Evolutionary conservation across 768 basidiomycete species (phyloP).

Genomic region (Chalciporus pseudorubinellus): DNA sequence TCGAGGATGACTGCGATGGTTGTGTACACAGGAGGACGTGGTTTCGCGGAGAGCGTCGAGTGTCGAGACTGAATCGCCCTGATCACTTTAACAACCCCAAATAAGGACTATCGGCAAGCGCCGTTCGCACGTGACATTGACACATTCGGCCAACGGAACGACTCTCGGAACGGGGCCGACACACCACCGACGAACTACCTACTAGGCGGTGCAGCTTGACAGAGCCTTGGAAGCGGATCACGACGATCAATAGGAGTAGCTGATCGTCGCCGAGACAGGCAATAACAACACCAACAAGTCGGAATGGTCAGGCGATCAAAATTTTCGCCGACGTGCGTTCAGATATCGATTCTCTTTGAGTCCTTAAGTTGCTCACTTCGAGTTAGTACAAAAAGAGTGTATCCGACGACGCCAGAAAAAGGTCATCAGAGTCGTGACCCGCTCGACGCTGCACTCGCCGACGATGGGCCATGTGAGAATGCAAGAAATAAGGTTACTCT

Average conservation of each 20-base stretch:
- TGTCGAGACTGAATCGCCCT: slow-evolving; percentile 12
- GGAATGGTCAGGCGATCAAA: neutral
- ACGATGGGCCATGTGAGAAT: too few relatives aligned
- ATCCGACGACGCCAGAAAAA: too few relatives aligned
- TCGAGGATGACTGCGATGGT: slow-evolving; percentile 21
- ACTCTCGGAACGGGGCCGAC: slow-evolving; percentile 9
- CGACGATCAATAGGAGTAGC: neutral
- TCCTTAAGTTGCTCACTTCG: too few relatives aligned
- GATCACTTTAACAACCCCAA: slow-evolving; percentile 34
- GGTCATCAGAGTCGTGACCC: too few relatives aligned
- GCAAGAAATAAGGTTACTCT: too few relatives aligned
- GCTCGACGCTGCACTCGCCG: too few relatives aligned
- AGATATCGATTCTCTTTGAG: too few relatives aligned
- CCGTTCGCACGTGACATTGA: slow-evolving; percentile 29
- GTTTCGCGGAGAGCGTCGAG: slow-evolving; percentile 13
- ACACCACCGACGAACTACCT: slow-evolving; percentile 2
- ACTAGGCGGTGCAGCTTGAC: neutral
- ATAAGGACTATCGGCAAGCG: slow-evolving; percentile 30
- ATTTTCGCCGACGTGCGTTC: neutral
- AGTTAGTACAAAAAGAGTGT: too few relatives aligned
- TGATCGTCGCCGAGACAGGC: neutral
- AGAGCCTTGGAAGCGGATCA: neutral
- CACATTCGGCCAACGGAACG: slow-evolving; percentile 18
- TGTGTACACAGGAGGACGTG: slow-evolving; percentile 10
- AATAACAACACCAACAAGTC: neutral